Base-by-base conservation (phyloP, 768 basidiomycete genomes). In the Clavaria fumosa region DNA sequence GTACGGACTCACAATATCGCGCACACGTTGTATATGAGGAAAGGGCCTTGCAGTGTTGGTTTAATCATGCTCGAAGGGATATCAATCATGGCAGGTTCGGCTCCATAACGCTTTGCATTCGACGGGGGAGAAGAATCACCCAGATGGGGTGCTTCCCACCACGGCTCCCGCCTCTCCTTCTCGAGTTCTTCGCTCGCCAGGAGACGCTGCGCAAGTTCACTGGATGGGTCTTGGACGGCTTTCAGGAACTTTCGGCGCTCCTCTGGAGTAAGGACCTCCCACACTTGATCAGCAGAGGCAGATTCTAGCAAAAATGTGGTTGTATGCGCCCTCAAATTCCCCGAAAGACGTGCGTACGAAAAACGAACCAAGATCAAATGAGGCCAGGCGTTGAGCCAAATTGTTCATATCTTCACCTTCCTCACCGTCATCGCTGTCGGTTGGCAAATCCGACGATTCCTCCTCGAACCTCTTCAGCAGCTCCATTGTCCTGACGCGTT, bases 391-490 rank as follows among this genome's bases (percentile, higher is more conserved):
- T 19, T 48, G 47, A 7, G 60, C 65, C 17, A 84, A 50, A 41
- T 70, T 65, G 15, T 54, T 55, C 2, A 55, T 56, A 2, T 56
- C 58, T 15, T 65, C 66, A 3, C 53, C 59, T 9, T 61, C 60
- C 14, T 55, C 55, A 2, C 48, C 50, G 1, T 53, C 52, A 2
- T 45, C 49, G 1, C 56, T 49, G 2, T 47, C 47, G 11, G 51
- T 53, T 2, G 59, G 64, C 11, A 67, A 59, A 20, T 62, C 55
- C 17, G 53, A 46, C 10, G 51, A 59, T 34, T 75, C 70, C 36
- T 83, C 75, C 42, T 86, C 82, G 39, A 88, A 78, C 6, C 66
- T 71, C 50, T 70, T 73, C 15, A 89, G 60, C 3, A 88, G 50
- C 33, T 75, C 72, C 48, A 88, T 54, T 69, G 84, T 86, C 43